A percentile compares a stretch with the other conserved stretches of the same genome.
Evolutionary conservation across 768 basidiomycete species (phyloP).

Genomic region (Termitomyces eurrhizus): DNA sequence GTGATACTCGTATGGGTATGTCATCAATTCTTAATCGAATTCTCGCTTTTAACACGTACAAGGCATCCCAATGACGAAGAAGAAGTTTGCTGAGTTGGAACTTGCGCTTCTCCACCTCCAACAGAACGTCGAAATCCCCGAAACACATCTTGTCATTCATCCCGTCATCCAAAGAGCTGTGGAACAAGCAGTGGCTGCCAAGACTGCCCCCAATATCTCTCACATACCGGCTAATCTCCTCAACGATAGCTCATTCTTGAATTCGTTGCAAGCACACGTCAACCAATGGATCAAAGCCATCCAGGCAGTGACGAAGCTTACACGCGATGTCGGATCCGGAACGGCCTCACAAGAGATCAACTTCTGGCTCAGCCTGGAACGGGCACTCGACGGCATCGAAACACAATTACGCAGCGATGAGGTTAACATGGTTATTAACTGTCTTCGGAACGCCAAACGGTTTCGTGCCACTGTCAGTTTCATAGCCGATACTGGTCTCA

Average conservation of each 20-base stretch:
- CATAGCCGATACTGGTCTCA: slow-evolving; percentile 95
- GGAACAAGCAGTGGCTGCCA: slow-evolving; percentile 58
- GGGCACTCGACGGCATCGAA: slow-evolving; percentile 91
- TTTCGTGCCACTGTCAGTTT: slow-evolving; percentile 98
- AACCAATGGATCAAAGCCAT: slow-evolving; percentile 99
- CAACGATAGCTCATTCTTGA: slow-evolving; percentile 88
- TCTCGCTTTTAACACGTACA: slow-evolving; percentile 9
- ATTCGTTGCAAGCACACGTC: slow-evolving; percentile 88
- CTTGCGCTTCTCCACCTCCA: slow-evolving; percentile 91
- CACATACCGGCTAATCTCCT: slow-evolving; percentile 71
- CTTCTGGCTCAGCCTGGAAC: slow-evolving; percentile 95
- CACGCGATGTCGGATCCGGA: slow-evolving; percentile 87
- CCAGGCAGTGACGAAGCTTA: slow-evolving; percentile 94
- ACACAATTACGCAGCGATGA: slow-evolving; percentile 88
- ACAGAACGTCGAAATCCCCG: slow-evolving; percentile 98
- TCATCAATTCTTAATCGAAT: background rate
- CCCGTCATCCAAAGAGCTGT: slow-evolving; percentile 86
- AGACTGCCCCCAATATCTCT: slow-evolving; percentile 67
- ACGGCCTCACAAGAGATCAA: slow-evolving; percentile 99
- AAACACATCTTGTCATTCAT: slow-evolving; percentile 90
- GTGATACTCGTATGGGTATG: slow-evolving; percentile 75
- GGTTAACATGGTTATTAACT: slow-evolving; percentile 90
- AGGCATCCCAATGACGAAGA: slow-evolving; percentile 97
- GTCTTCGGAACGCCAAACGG: slow-evolving; percentile 91
- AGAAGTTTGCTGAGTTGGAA: slow-evolving; percentile 98